Percentiles rank a stretch among this genome's conserved stretches.
Conservation (phyloP, 2,329 filamentous ascomycete species). For the Scytalidium sp. region DNA sequence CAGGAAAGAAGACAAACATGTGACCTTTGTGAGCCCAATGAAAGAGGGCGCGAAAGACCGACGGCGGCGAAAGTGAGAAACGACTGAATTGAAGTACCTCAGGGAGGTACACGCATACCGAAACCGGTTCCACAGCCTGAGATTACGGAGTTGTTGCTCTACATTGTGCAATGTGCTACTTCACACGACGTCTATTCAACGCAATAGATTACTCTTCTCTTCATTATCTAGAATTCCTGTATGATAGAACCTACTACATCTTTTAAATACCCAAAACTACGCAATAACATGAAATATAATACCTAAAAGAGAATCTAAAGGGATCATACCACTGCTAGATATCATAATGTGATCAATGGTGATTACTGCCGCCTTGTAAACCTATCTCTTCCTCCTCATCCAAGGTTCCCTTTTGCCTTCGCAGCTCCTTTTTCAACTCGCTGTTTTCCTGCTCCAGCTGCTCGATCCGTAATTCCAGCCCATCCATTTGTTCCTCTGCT, state of each 20-base stretch:
- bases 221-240: slow-evolving; percentile 22
- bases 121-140: background rate
- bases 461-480: slow-evolving; percentile 49
- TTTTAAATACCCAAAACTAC: background rate
- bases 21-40: slow-evolving; percentile 31
- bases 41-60: slow-evolving; percentile 16
- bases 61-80: slow-evolving; percentile 9
- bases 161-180: slow-evolving; percentile 9
- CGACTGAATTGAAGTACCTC: background rate
- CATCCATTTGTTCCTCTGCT: slow-evolving; percentile 60
- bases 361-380: background rate
- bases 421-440: slow-evolving; percentile 44
- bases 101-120: background rate
- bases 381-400: slow-evolving; percentile 14
- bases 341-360: background rate
- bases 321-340: background rate
- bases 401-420: slow-evolving; percentile 10
- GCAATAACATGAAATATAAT: background rate
- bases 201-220: slow-evolving; percentile 21
- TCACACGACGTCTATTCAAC: slow-evolving; percentile 7
- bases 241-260: slow-evolving; percentile 22
- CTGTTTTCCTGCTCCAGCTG: slow-evolving; percentile 46
- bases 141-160: background rate
- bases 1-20: slow-evolving; percentile 30
- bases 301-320: background rate